Evolutionary conservation across 208 protist genomes (phyloP).

Genomic region (Trypanosoma lewisi): DNA sequence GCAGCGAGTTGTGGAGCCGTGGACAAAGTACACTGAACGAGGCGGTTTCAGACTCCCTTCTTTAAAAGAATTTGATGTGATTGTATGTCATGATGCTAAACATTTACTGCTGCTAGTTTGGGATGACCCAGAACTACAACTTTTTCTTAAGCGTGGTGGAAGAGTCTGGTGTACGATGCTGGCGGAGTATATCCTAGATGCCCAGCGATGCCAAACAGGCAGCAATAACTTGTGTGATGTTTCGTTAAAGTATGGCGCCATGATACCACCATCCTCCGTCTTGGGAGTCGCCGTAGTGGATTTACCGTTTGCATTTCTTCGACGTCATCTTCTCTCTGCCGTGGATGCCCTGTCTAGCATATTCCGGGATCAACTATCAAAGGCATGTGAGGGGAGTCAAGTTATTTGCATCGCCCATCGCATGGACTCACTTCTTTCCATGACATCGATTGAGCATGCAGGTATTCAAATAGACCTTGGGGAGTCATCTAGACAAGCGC

Average conservation of each 20-base stretch:
- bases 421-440: conserved; percentile 80
- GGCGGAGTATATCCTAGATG: conserved; percentile 80
- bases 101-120: conserved; percentile 55
- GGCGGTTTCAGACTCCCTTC: conserved; percentile 61
- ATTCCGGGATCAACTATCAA: conserved; percentile 52
- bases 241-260: conserved; percentile 51
- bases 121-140: conserved; percentile 54
- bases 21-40: conserved; percentile 47
- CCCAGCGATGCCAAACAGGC: conserved; percentile 57
- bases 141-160: conserved; percentile 73
- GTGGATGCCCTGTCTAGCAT: conserved; percentile 44
- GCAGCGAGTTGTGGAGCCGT: conserved; percentile 60
- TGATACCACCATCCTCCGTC: conserved; percentile 50
- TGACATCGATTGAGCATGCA: conserved; percentile 64
- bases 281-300: conserved; percentile 40
- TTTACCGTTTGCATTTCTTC: conserved; percentile 64
- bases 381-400: conserved; percentile 50
- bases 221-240: conserved; percentile 54
- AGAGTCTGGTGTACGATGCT: conserved; percentile 86
- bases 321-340: conserved; percentile 41
- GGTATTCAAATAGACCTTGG: conserved; percentile 74
- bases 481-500: conserved; percentile 54
- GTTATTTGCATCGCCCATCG: conserved; percentile 63
- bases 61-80: conserved; percentile 63
- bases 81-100: conserved; percentile 82